Evolutionary conservation across 805 yeast genomes (phyloP), one percentile per base, ranked within the genome.

Genomic region (Lipomyces mesembrius): DNA sequence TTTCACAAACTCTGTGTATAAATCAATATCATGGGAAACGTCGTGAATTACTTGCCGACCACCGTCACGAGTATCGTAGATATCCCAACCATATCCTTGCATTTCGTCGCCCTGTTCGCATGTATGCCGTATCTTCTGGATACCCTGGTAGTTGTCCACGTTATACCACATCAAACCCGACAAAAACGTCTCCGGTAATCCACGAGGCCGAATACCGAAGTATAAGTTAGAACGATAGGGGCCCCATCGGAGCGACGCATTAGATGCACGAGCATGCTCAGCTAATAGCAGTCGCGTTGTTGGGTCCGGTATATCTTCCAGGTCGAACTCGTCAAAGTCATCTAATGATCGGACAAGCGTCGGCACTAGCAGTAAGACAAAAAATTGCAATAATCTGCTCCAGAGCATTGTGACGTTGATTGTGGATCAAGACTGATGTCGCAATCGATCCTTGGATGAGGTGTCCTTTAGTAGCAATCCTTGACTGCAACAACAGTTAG

Each of bases 81-180:
- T 80, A n/a, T 85, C 82, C 97, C 98, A 95, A 32, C 93, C 91
- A 72, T 90, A 94, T 62, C 85, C 87, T 29, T 82, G 82, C 79
- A 92, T 82, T 60, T 87, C 84, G 73, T 92, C 94, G 49, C 80
- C 80, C 72, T 88, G 92, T 61, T 88, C 91, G 74, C 92, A 90
- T 63, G 84, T 82, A 77, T 92, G 97, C 72, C 97, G 85, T 20
- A 62, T 29, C 14, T 57, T 79, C 4, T 81, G 78, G 12, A 91
- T 73, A 1, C 89, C 89, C 4, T 79, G 77, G 66, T 84, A 81
- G 35, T 80, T 78, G 67, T 90, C 88, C 4, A 85, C 83, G 74
- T 88, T 87, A 79, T 86, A 91, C 98, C 98, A 94, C 87, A 94
- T 85, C 32, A 93, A 79, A 0, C 98, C 98, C 14, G 91, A 80